Percentiles rank a stretch among this genome's conserved stretches.
Evolutionary conservation across 2,329 filamentous ascomycete genomes (phyloP).

Genomic region (Scedosporium boydii): DNA sequence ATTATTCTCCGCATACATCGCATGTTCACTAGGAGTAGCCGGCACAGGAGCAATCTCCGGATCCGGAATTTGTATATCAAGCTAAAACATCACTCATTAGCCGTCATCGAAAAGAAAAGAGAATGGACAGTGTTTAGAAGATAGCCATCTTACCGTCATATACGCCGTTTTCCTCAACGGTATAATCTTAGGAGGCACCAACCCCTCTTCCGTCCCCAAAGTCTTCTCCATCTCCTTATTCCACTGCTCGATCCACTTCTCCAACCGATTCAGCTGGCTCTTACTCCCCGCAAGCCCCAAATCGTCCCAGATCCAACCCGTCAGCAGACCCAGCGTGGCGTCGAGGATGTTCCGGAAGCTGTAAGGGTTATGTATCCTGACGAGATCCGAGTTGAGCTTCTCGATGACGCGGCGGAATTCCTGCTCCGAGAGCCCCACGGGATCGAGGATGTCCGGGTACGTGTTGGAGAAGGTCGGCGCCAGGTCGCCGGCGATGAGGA

Average conservation of each 20-base stretch:
- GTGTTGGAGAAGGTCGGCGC: slow-evolving; percentile 91
- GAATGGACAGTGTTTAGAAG: not conserved
- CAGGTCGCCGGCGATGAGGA: slow-evolving; percentile 80
- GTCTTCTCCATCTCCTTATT: slow-evolving; percentile 61
- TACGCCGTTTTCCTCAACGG: slow-evolving; percentile 76
- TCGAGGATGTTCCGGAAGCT: slow-evolving; percentile 71
- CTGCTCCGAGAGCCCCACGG: slow-evolving; percentile 68
- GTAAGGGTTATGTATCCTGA: slow-evolving; percentile 73
- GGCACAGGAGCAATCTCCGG: slow-evolving; percentile 55
- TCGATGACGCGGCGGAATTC: slow-evolving; percentile 79
- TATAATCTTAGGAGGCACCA: slow-evolving; percentile 60
- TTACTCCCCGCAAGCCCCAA: slow-evolving; percentile 71
- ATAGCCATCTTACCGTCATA: slow-evolving; percentile 54
- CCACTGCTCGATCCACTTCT: slow-evolving; percentile 80
- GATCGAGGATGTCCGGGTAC: slow-evolving; percentile 92
- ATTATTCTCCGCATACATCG: not conserved
- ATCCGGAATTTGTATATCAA: slow-evolving; percentile 75
- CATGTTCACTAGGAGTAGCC: slow-evolving; percentile 29
- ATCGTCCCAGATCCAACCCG: slow-evolving; percentile 94
- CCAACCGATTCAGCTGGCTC: slow-evolving; percentile 56
- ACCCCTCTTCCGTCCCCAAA: slow-evolving; percentile 38
- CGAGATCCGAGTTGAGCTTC: slow-evolving; percentile 68
- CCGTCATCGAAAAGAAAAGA: not conserved
- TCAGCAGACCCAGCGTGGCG: slow-evolving; percentile 66
- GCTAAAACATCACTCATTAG: slow-evolving; percentile 28